Evolutionary conservation across 176 grass and related monocot genomes (phyloP).

Genomic region (Lolium rigidum): DNA sequence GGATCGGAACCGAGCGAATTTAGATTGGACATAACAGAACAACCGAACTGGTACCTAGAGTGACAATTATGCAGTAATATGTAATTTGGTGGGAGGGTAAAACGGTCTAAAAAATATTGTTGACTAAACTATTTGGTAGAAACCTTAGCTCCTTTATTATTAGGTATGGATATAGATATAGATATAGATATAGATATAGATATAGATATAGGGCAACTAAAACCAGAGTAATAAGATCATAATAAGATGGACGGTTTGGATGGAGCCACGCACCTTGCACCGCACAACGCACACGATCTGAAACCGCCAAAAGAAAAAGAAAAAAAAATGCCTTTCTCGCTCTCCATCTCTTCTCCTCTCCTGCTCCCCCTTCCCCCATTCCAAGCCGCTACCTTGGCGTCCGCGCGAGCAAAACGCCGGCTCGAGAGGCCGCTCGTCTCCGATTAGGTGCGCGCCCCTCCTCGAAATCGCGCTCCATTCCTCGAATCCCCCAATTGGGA

Average conservation of each 20-base stretch:
- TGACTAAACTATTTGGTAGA: no score
- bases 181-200: no score
- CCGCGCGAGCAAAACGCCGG: conserved; percentile 32
- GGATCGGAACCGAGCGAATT: no score
- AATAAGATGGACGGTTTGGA: neutral
- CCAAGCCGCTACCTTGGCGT: neutral
- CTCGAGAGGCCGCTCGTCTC: conserved; percentile 4
- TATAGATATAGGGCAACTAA: no score
- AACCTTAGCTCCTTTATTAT: no score
- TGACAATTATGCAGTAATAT: no score
- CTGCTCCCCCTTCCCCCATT: conserved; percentile 18
- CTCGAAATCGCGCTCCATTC: neutral
- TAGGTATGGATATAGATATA: no score
- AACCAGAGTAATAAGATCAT: neutral
- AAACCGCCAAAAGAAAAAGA: neutral
- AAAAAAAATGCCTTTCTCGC: neutral
- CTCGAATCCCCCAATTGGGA: conserved; percentile 13
- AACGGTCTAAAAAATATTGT: no score
- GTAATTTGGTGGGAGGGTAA: no score
- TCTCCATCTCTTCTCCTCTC: neutral
- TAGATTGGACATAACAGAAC: no score
- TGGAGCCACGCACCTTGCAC: neutral
- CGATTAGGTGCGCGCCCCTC: conserved; percentile 39
- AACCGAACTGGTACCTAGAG: no score
- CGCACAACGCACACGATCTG: neutral